Evolutionary conservation across 345 rosid species (phyloP), one percentile per base, ranked within the genome.

Genomic region (Geranium brycei): DNA sequence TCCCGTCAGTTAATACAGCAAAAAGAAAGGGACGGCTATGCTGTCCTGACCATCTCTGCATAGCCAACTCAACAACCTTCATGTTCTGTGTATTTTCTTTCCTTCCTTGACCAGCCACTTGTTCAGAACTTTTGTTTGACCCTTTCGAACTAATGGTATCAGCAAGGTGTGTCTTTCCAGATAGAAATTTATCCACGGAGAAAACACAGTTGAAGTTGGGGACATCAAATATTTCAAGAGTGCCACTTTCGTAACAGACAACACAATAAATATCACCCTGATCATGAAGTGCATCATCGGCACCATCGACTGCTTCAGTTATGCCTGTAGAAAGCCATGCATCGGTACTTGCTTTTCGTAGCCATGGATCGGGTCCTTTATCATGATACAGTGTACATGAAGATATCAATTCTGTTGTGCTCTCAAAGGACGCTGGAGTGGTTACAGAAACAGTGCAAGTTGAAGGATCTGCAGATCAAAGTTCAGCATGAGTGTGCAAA

Each of bases 311-410:
- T 70, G 90, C 79, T 80, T 85, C 95, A 72, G 83, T 88, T 74
- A 88, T 61, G 35, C 97, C 97, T 18, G 95, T 85, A 18, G 89
- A 83, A 79, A 93, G 95, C 99, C 99, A 93, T 66, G 99, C 96
- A 77, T 91, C 97, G 32, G 91, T 80, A 76, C 91, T 93, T 63
- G 97, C 81, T 85, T 93, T 93, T 70, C 96, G 79, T 59, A 93
- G 87, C 99, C 97, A 91, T 64, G 96, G 92, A 62, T 88, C 95
- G 58, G 92, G 88, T 72, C 97, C 99, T 69, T 78, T 86, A 76
- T 93, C 99, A 72, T 90, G 95, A 83, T 88, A 88, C 68, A 93
- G 75, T 61, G 99, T 79, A 78, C 97, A 93, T 41, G 97, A 91
- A 69, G 92, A 79, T 64, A 93, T 80, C 65, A 74, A 70, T 69